Base-by-base conservation (phyloP, 2,329 filamentous ascomycete species). In the Zymoseptoria passerinii region DNA sequence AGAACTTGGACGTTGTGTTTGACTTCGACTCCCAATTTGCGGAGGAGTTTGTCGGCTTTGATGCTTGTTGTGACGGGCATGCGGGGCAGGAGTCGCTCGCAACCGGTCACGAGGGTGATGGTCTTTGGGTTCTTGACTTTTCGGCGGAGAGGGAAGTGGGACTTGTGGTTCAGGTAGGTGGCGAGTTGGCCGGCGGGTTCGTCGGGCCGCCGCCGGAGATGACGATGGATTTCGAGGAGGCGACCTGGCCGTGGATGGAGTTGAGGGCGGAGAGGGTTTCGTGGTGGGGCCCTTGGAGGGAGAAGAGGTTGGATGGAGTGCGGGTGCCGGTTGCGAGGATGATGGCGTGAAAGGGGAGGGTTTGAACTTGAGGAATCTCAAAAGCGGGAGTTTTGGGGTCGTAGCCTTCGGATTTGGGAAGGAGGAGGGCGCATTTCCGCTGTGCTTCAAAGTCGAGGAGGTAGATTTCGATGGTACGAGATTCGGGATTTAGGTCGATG, bases 131-230 rank as follows among this genome's bases (percentile, higher is more conserved):
- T 50, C 28, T 59, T 54, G n/a, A 53, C 13, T n/a, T 59, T 58
- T 28, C 50, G 19, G 20, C 58, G 57, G 16, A 65, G 52, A 35
- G 61, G 59, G 40, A 60, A 59, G 53, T 64, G 60, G 19, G 44
- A 58, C 27, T 44, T 63, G 48, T 61, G 61, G 60, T 73, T 73
- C 28, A 70, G 67, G 57, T 65, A 68, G 2, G 62, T 67, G 8
- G 71, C 70, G 1, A 75, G 64, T 58, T 75, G 72, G 28, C 72
- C 73, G 1, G 73, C 73, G 10, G 67, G 68, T 62, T 75, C 73
- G 69, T 66, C 8, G 68, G 67, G 1, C 73, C 73, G 4, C 72
- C 73, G 28, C 73, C 73, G 28, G 67, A 67, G 56, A 75, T 66
- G 50, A 74, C 62, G 55, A 75, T 72, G 53, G 60, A 70, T 52